Percentiles rank a stretch among this genome's conserved stretches.
Evolutionary conservation across 345 rosid genomes (phyloP).

Genomic region (Syzygium aqueum): DNA sequence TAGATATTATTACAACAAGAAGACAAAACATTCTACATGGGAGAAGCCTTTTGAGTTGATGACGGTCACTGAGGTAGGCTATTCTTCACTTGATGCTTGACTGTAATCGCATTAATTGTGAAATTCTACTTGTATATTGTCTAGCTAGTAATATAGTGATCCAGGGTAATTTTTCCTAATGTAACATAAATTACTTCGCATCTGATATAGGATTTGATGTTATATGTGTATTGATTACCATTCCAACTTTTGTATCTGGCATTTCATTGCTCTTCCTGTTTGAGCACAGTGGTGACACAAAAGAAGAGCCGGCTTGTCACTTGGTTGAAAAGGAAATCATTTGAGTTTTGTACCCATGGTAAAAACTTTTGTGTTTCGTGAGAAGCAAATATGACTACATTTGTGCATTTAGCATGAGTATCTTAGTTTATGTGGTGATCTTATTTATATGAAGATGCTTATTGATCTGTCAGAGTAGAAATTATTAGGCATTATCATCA

Average conservation of each 20-base stretch:
- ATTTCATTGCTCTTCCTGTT: background rate
- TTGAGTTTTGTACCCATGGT: background rate
- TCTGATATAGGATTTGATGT: background rate
- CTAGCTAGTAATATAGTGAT: background rate
- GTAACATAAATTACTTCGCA: background rate
- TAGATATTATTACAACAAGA: slow-evolving; percentile 89
- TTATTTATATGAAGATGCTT: background rate
- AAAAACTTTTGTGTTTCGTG: background rate
- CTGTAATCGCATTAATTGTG: background rate
- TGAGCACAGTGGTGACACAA: background rate
- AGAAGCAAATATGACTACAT: background rate
- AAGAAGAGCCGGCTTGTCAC: background rate
- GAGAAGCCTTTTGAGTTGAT: slow-evolving; percentile 90
- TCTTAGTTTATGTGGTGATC: background rate
- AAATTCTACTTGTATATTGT: background rate
- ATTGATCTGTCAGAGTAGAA: background rate
- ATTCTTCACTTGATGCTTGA: background rate
- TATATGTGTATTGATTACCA: background rate
- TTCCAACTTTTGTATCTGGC: background rate
- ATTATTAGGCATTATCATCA: background rate
- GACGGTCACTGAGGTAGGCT: slow-evolving; percentile 84
- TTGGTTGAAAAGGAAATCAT: background rate
- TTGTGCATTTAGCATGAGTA: background rate
- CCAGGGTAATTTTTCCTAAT: background rate
- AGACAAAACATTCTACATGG: slow-evolving; percentile 76